These are phyloP conservation scores for Elasticomyces elasticus DNA, from an alignment of 495 filamentous ascomycete genomes.

Conservation along the genomic window DNA sequence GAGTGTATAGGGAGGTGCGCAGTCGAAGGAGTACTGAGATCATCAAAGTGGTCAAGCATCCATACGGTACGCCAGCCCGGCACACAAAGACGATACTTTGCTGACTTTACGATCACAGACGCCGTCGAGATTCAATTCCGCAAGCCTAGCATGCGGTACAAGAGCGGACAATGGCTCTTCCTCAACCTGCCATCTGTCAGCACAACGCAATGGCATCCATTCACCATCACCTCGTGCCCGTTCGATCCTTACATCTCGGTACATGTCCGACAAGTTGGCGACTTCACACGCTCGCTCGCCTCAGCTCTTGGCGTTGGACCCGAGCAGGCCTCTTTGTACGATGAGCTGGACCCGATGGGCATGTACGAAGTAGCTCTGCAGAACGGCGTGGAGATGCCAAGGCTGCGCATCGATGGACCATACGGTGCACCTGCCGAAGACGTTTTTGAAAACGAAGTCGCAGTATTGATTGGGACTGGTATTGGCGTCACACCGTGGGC, in stretches of 20 bases:
- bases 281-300: conserved; percentile 81
- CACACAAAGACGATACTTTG: too few relatives aligned
- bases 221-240: conserved; percentile 98
- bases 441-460: conserved; percentile 97
- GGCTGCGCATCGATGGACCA: conserved; percentile 82
- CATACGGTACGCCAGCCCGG: conserved; percentile 68
- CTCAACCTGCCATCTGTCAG: conserved; percentile 85
- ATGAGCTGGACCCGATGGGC: conserved; percentile 82
- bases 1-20: conserved; percentile 86
- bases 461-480: conserved; percentile 90
- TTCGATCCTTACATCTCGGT: conserved; percentile 89
- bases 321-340: conserved; percentile 73
- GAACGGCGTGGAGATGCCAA: conserved; percentile 84
- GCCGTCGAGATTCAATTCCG: conserved; percentile 95
- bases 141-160: conserved; percentile 96
- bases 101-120: conserved; percentile 40
- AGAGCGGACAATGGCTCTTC: conserved; percentile 96
- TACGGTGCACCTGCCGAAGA: conserved; percentile 96
- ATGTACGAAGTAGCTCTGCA: conserved; percentile 97
- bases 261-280: conserved; percentile 91
- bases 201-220: conserved; percentile 91
- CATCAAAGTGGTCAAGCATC: conserved; percentile 86
- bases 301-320: conserved; percentile 86
- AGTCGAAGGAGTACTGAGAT: conserved; percentile 75
- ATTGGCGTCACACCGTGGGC: conserved; percentile 99